Evolutionary conservation across 2,329 filamentous ascomycete genomes (phyloP), one percentile per base, ranked within the genome.

Genomic region (Hypoxylon sp.): DNA sequence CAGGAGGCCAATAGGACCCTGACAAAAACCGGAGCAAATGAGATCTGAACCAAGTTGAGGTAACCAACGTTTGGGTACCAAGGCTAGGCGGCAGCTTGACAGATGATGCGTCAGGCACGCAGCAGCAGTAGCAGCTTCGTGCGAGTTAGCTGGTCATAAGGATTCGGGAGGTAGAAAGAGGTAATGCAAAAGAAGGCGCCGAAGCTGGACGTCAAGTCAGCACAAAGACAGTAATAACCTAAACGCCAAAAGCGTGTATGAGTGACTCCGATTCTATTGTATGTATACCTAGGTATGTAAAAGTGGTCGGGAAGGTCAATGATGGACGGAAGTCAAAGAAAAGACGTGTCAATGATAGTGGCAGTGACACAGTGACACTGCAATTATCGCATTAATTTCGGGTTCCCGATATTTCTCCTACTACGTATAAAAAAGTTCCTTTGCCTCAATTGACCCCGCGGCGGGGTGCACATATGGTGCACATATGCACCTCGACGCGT

Each of bases 31-130:
- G 69, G 67, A 66, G 54, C 25, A 61, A 53, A 17, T 46, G 54
- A 55, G 59, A 69, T 68, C 64, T 70, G 51, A 70, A 54, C 69
- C 66, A 63, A 44, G 67, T 58, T 35, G 58, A 64, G 53, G 53
- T 54, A 48, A 56, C 50, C 61, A 64, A 64, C 44, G 61, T 64
- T 68, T 55, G 61, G 51, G 62, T 64, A 62, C 66, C 53, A 64
- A 66, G 58, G n/a, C 27, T 42, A 56, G 58, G 56, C 55, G 64
- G 48, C 69, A 72, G 58, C 58, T 70, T 72, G 61, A 64, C 27
- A 17, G 61, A 65, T 65, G 58, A 33, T 63, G 57, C 61, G 66
- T 72, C 40, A 62, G 58, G 67, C 57, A 66, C 61, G 61, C 51
- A 65, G 50, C 37, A 65, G 56, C 56, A 58, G 61, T 48, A 65